These are phyloP conservation scores for Astrothelium subdiscretum DNA, from an alignment of 495 filamentous ascomycete species.

Conservation along the genomic window DNA sequence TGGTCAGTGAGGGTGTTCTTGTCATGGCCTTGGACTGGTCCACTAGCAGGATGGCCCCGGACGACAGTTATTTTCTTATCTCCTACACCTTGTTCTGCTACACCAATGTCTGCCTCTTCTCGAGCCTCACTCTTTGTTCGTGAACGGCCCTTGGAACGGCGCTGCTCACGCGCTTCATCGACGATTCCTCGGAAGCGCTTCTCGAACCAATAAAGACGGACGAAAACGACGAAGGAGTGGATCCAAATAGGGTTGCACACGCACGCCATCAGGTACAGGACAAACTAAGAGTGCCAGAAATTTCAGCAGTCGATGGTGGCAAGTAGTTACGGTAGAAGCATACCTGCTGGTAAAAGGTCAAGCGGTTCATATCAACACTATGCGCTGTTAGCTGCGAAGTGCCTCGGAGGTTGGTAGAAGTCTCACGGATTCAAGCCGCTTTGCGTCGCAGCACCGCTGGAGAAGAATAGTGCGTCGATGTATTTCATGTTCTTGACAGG, in stretches of 20 bases:
- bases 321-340: background rate
- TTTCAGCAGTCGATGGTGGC: background rate
- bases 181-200: slow-evolving; percentile 79
- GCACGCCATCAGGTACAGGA: slow-evolving; percentile 49
- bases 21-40: background rate
- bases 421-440: slow-evolving; percentile 73
- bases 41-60: slow-evolving; percentile 24
- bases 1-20: background rate
- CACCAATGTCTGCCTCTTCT: slow-evolving; percentile 32
- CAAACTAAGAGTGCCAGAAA: slow-evolving; percentile 9
- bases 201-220: slow-evolving; percentile 95
- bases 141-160: slow-evolving; percentile 37
- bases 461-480: slow-evolving; percentile 83
- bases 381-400: slow-evolving; percentile 9
- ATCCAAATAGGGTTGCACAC: slow-evolving; percentile 75
- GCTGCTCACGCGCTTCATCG: slow-evolving; percentile 41
- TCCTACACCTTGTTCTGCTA: slow-evolving; percentile 56
- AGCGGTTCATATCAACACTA: slow-evolving; percentile 57
- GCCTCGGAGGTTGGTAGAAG: background rate
- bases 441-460: slow-evolving; percentile 71
- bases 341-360: slow-evolving; percentile 66
- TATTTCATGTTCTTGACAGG: slow-evolving; percentile 52
- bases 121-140: slow-evolving; percentile 44
- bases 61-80: slow-evolving; percentile 65
- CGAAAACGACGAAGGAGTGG: slow-evolving; percentile 73